Percentiles rank a stretch among this genome's conserved stretches.
Conservation (phyloP, 495 filamentous ascomycete species). For the Neurospora tetrasperma region DNA sequence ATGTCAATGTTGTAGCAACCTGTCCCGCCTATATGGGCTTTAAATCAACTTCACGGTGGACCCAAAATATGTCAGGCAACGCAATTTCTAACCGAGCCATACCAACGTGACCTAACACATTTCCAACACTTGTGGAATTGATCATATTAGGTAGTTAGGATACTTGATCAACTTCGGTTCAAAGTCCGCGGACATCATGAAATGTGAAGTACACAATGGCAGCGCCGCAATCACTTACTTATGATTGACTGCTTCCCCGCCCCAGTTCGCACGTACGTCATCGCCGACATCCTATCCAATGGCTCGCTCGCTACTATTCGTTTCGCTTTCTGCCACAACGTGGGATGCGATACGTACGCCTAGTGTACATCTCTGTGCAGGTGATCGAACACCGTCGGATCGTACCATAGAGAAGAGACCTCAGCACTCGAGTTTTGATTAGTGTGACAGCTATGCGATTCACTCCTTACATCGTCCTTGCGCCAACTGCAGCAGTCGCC, state of each 20-base stretch:
- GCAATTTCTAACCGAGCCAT: not conserved
- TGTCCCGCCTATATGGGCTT: not conserved
- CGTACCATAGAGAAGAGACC: not conserved
- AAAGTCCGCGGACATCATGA: not conserved
- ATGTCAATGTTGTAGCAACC: not conserved
- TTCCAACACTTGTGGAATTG: not conserved
- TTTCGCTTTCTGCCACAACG: not conserved
- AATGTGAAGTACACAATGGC: not conserved
- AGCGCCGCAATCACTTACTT: not conserved
- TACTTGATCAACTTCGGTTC: not conserved
- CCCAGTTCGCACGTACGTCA: not conserved
- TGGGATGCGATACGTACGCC: not conserved
- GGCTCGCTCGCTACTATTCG: not conserved
- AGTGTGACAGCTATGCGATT: not conserved
- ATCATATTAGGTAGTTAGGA: not conserved
- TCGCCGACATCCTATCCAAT: not conserved
- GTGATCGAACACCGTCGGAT: not conserved
- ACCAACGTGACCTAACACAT: not conserved
- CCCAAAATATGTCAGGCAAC: not conserved
- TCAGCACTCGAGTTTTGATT: not conserved
- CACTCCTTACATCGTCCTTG: not conserved
- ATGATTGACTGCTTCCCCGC: not conserved
- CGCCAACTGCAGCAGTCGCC: conserved; percentile 12
- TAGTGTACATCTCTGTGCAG: not conserved
- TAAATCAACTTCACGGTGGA: not conserved